phyloP scores from a whole-genome alignment of 345 rosid species.

The Pistacia vera region DNA sequence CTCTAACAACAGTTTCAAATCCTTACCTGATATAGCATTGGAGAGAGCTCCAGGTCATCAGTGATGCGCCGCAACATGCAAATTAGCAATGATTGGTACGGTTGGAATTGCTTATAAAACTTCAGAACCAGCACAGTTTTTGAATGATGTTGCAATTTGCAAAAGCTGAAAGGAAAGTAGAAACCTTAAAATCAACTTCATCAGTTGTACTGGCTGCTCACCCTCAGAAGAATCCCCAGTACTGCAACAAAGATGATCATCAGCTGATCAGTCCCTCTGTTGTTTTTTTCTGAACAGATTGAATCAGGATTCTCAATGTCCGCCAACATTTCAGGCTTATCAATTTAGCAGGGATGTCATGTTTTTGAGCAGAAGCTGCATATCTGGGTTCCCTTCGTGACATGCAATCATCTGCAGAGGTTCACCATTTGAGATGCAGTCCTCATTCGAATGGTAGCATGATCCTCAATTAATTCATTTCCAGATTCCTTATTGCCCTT shows the following conservation, averaged over 20 bases:
- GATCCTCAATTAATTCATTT: conserved; percentile 40
- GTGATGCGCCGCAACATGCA: conserved; percentile 74
- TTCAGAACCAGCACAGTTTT: conserved; percentile 79
- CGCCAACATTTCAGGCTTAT: conserved; percentile 38
- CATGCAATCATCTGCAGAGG: conserved; percentile 16
- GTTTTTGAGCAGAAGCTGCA: conserved; percentile 4
- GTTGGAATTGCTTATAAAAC: conserved; percentile 72
- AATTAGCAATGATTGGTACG: conserved; percentile 66
- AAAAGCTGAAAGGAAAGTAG: conserved; percentile 72
- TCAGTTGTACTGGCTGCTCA: conserved; percentile 47
- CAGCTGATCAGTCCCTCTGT: conserved; percentile 31
- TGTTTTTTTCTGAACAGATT: conserved; percentile 37
- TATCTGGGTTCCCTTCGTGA: conserved; percentile 26
- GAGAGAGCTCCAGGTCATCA: conserved; percentile 83
- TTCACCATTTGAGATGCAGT: conserved; percentile 33
- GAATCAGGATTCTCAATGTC: conserved; percentile 44
- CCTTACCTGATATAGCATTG: conserved; percentile 94
- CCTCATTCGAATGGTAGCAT: conserved; percentile 34
- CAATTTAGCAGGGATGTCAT: conserved; percentile 9
- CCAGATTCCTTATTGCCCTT: conserved; percentile 39
- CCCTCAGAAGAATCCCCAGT: no score
- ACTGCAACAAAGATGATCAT: no score
- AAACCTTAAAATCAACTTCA: conserved; percentile 95
- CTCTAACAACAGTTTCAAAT: background rate
- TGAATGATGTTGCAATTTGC: conserved; percentile 76